Conservation (phyloP, 192 early-diverging fungal species). For the Coemansia sp. region DNA sequence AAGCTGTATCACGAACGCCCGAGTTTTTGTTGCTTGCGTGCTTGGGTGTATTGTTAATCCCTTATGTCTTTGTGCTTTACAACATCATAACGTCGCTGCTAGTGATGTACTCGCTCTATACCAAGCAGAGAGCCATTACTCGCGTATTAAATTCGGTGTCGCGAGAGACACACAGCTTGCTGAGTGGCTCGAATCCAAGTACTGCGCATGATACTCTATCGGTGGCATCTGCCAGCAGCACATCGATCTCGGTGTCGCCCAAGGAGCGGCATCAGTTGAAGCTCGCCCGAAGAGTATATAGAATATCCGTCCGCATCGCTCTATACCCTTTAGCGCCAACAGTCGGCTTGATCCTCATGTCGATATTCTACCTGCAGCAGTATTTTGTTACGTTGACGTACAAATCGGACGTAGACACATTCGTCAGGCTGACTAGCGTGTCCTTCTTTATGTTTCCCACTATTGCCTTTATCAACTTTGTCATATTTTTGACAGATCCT, state of each 20-base stretch:
- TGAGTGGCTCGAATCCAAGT: constrained; percentile 9
- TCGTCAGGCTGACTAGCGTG: constrained; percentile 4
- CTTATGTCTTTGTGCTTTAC: constrained; percentile 36
- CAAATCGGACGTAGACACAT: constrained; percentile 10
- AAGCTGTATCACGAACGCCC: constrained; percentile 5
- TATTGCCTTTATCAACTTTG: constrained; percentile 27
- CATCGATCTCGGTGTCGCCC: constrained; percentile 3
- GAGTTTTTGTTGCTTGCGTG: constrained; percentile 16
- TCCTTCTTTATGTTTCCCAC: constrained; percentile 17
- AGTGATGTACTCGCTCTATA: constrained; percentile 32
- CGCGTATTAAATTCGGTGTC: constrained; percentile 17
- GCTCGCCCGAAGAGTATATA: constrained; percentile 34
- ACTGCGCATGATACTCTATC: neutral
- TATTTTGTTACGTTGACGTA: constrained; percentile 30
- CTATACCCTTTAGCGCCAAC: constrained; percentile 35
- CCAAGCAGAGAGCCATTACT: constrained; percentile 26
- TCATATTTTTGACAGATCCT: constrained; percentile 39
- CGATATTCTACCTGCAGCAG: constrained; percentile 22
- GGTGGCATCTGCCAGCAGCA: neutral
- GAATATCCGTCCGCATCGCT: constrained; percentile 43
- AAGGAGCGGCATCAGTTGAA: constrained; percentile 30
- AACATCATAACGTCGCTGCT: constrained; percentile 27
- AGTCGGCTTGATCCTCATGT: constrained; percentile 18
- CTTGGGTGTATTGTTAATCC: constrained; percentile 17
- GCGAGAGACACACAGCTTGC: constrained; percentile 1